Evolutionary conservation across 805 yeast species (phyloP), one percentile per base, ranked within the genome.

Genomic region (Pichia thaimueangensis): DNA sequence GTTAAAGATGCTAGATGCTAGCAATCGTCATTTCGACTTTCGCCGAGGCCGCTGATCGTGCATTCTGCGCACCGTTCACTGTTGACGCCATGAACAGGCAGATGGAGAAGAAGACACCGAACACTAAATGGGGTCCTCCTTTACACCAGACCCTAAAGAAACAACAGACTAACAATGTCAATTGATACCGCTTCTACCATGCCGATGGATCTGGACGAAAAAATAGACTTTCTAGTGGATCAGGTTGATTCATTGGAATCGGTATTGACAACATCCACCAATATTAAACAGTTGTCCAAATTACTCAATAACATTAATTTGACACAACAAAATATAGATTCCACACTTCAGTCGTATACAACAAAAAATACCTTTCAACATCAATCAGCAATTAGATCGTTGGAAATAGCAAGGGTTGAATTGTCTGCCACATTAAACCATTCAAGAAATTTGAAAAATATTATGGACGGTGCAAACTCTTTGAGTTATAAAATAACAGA

Each of bases 401-500:
- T 80, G 35, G 91, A 84, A 52, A 62, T 82, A 40, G 63, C 71
- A 16, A 62, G 86, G 45, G 78, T 85, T 5, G 80, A 77, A 52
- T 63, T 84, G n/a, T 73, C 87, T 0, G 67, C 78, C 0, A 71
- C 86, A 2, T 64, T 82, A 42, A 61, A 71, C 20, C 68, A 69
- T 32, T 81, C 89, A 11, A 73, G 77, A 38, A 68, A 74, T 2
- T 63, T 85, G 44, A 69, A 74, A 24, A 62, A 68, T 25, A 67
- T 76, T 21, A 69, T 86, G 39, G 64, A 78, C 6, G 66, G 71
- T 32, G 82, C 94, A 1, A 78, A 83, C 38, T 72, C 72, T 36
- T 65, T 80, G 42, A 89, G 95, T 6, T 66, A 71, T 30, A 67
- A 74, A 13, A 74, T 89, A 39, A 82, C 95, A 2, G 74, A 74